Conservation (phyloP, 2,329 filamentous ascomycete species). For the Hypoxylon sp. region DNA sequence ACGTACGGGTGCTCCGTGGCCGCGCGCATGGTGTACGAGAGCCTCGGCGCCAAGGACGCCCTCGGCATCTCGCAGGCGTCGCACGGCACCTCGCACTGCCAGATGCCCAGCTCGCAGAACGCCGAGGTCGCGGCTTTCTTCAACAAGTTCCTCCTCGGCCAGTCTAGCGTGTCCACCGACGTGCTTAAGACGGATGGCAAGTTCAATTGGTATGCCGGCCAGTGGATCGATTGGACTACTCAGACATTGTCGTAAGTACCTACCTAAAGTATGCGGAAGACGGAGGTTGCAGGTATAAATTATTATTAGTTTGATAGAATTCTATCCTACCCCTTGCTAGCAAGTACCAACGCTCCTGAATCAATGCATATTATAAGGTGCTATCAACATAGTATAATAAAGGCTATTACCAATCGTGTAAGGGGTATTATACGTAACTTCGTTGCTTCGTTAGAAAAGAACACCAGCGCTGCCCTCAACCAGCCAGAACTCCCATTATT, state of each 20-base stretch:
- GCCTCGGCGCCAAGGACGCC: constrained; percentile 47
- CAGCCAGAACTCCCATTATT: not conserved
- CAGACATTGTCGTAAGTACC: constrained; percentile 12
- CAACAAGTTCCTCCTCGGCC: constrained; percentile 36
- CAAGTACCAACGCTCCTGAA: not conserved
- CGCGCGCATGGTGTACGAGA: constrained; percentile 49
- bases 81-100: constrained; percentile 34
- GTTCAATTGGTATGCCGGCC: constrained; percentile 29
- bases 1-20: constrained; percentile 60
- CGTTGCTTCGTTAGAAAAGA: constrained; percentile 8
- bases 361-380: not conserved
- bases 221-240: constrained; percentile 37
- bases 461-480: not conserved
- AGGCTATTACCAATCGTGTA: not conserved
- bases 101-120: constrained; percentile 35
- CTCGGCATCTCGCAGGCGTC: constrained; percentile 37
- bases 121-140: constrained; percentile 40
- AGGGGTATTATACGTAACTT: constrained; percentile 17
- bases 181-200: constrained; percentile 39
- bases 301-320: constrained; percentile 5
- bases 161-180: constrained; percentile 23
- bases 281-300: not conserved
- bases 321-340: not conserved
- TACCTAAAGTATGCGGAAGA: not conserved
- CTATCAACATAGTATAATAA: not conserved